Evolutionary conservation across 768 basidiomycete species (phyloP), one percentile per base, ranked within the genome.

Genomic region (Tricholoma hemisulphureum): DNA sequence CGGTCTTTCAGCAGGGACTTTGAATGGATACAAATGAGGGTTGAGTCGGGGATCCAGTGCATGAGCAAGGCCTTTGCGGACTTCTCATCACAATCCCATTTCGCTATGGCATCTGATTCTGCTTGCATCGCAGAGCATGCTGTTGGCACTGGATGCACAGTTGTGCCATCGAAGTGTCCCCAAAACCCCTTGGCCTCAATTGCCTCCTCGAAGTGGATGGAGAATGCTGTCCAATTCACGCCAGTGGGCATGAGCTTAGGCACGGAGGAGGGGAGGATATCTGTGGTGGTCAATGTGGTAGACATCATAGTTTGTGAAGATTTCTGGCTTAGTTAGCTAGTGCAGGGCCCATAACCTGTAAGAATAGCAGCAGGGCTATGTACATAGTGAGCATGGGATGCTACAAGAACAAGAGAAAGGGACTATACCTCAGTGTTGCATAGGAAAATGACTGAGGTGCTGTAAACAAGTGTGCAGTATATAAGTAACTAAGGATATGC

Each of bases 11-110:
- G 70, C 3, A 62, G 66, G 10, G 10, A 20, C 57, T 69, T 63
- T 13, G 28, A 26, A 10, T 58, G 57, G 34, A 71, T 46, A 8
- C 58, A 60, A 43, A 73, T 65, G 9, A 71, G 32, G 6, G 67
- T 65, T 0, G 67, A 71, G 56, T 74, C 70, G 20, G 70, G 70
- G 43, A 70, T 68, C 48, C 59, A 58, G 55, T 72, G 72, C 4
- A 61, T 65, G 9, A 74, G 67, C 9, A 72, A 31, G 5, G 29
- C 29, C 10, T 31, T 31, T 10, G 29, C 29, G 6, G 29, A 31
- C 5, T 10, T 5, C 10, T 31, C n/a, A n/a, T n/a, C n/a, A n/a
- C n/a, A n/a, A n/a, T 31, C 29, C 29, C 29, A 31, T 31, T 31
- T 31, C 10, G 6, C 29, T 10, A 31, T 31, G 10, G 29, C 29